Evolutionary conservation across 139 green algal genomes (phyloP).

Genomic region (Chlorella ohadii): DNA sequence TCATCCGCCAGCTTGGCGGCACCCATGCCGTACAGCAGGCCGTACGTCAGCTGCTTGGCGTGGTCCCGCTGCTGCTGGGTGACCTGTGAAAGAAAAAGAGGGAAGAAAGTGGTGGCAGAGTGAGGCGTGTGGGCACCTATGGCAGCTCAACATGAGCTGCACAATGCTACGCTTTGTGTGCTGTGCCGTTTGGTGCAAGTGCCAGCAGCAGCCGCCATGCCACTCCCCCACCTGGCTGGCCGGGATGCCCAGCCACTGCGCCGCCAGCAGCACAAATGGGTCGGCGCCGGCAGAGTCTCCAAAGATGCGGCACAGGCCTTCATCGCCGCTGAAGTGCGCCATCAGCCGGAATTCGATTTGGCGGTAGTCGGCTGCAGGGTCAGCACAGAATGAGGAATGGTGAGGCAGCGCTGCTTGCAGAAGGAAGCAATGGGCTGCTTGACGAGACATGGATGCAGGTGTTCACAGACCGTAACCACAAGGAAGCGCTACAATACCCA

Average conservation of each 20-base stretch:
- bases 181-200: no score
- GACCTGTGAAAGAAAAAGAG: no score
- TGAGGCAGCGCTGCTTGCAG: no score
- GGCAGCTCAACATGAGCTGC: no score
- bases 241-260: constrained; percentile 56
- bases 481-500: no score
- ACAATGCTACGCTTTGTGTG: no score
- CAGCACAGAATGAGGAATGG: no score
- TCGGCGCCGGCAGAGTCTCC: constrained; percentile 51
- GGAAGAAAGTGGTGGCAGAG: no score
- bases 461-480: no score
- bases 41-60: constrained; percentile 86
- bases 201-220: background rate
- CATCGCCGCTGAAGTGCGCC: constrained; percentile 87
- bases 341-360: constrained; percentile 93
- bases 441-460: no score
- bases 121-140: no score
- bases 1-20: constrained; percentile 55
- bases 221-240: background rate
- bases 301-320: constrained; percentile 66
- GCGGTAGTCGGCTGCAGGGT: constrained; percentile 76
- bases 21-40: constrained; percentile 88
- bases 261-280: constrained; percentile 82
- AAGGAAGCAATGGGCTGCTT: no score
- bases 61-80: constrained; percentile 61